Base-by-base conservation (phyloP, 164 flowering plant species). In the Pachysandra terminalis region DNA sequence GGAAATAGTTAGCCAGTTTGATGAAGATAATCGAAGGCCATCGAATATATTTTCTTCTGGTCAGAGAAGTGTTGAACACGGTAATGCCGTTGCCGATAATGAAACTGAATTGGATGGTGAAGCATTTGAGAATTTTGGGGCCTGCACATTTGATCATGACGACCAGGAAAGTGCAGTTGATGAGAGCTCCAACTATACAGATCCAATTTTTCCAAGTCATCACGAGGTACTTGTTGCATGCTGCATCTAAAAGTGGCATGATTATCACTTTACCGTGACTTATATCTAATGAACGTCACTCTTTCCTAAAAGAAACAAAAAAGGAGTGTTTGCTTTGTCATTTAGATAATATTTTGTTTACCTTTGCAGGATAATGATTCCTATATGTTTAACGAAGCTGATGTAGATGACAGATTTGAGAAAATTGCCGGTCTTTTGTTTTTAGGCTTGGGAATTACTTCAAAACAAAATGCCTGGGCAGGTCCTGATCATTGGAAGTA, bases 401-500 rank as follows among this genome's bases (percentile, higher is more conserved):
- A 86, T 71, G 51, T 51, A 15, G 85, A 80, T 64, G 91, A 84
- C 52, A 81, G 78, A 73, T 78, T 71, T 69, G 90, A 84, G 52
- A 82, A 80, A 52, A 82, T 87, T 72, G 89, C 85, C 65, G 83
- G 59, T 32, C 85, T 81, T 77, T 65, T 88, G 70, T 82, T 85
- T 66, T 72, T 78, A 40, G 85, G 84, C 61, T 70, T 91, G 77
- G 98, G 96, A 52, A 71, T 88, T 48, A 59, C 78, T 59, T 82
- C 91, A 23, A 91, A 82, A 65, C 86, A 78, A 64, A 96, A 96
- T 86, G 87, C 93, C 27, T 96, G 99, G 99, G 99, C 99, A 56
- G 99, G 99, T 69, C 99, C 99, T 64, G 95, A 91, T 72, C 99
- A 96, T 73, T 96, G 99, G 99, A 93, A 93, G 72, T 96, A 79